These are phyloP conservation scores for Agastache rugosa DNA, from an alignment of 257 asterid species.

Conservation along the genomic window DNA sequence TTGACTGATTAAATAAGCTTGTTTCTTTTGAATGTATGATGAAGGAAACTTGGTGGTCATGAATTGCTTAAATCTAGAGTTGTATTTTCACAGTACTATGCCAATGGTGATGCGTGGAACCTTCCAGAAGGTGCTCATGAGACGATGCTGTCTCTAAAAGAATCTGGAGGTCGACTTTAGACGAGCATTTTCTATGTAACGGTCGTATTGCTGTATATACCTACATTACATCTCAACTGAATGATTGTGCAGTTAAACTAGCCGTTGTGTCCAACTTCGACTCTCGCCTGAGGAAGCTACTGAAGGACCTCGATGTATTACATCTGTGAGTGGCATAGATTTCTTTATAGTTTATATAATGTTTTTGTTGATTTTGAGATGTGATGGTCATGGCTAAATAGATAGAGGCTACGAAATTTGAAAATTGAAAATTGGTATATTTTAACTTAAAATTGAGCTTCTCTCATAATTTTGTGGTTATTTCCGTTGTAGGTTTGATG, in stretches of 20 bases:
- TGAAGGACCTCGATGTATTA: conserved; percentile 75
- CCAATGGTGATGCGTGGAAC: conserved; percentile 90
- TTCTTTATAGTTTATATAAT: not conserved
- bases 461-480: not conserved
- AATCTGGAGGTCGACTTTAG: conserved; percentile 75
- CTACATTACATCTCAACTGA: conserved; percentile 33
- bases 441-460: not conserved
- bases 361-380: not conserved
- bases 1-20: too few species aligned
- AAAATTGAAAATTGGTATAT: not conserved
- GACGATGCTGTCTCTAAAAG: conserved; percentile 61
- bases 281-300: conserved; percentile 86
- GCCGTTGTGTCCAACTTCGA: conserved; percentile 98
- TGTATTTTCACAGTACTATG: conserved; percentile 67
- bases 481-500: conserved; percentile 69
- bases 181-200: not conserved
- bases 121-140: conserved; percentile 90
- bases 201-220: not conserved
- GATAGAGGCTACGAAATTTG: too few species aligned
- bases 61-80: not conserved
- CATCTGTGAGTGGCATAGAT: conserved; percentile 65
- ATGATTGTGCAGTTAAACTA: conserved; percentile 70
- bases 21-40: too few species aligned
- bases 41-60: too few species aligned
- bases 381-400: not conserved